Evolutionary conservation across 1,284 basidiomycete species (phyloP), one percentile per base, ranked within the genome.

Genomic region (Fomitiporia mediterranea): DNA sequence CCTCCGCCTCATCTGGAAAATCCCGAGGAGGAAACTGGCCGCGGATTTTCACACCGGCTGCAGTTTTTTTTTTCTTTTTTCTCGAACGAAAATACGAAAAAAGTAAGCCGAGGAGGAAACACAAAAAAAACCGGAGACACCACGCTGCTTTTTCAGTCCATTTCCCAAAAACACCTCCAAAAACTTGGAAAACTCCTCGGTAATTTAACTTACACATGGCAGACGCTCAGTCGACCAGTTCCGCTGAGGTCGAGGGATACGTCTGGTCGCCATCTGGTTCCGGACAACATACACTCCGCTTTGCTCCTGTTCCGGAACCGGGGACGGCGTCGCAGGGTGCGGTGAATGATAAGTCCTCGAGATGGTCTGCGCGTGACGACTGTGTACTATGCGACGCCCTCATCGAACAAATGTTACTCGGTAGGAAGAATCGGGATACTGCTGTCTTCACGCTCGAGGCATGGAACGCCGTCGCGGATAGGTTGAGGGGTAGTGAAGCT

Each of bases 321-420:
- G 43, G 43, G 43, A n/a, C 11, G 13, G 43, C n/a, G 13, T 25
- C 11, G 23, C 50, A 27, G 13, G 32, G 21, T 27, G 25, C 37
- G 17, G 50, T 38, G 23, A 30, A 30, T 28, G 56, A 57, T 21
- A 57, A 57, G 19, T 46, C 51, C 3, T 53, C 56, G 5, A 32
- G 51, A 40, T 57, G 56, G 56, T 53, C 56, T 17, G 13, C 56
- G 32, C 51, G 56, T 25, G 56, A 57, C 42, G 56, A 57, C 43
- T 30, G 53, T 13, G 28, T 34, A 4, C 51, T 57, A 4, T 35
- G 44, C 25, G 56, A 57, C 32, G 56, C 56, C 1, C 56, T 57
- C 11, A 47, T 57, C 8, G 23, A 21, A 2, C 51, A 57, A 30
- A 53, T 49, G 4, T 21, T 30, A 15, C 17, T 49, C 17, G 56